Evolutionary conservation across 768 basidiomycete genomes (phyloP).

Genomic region (Mycena latifolia): DNA sequence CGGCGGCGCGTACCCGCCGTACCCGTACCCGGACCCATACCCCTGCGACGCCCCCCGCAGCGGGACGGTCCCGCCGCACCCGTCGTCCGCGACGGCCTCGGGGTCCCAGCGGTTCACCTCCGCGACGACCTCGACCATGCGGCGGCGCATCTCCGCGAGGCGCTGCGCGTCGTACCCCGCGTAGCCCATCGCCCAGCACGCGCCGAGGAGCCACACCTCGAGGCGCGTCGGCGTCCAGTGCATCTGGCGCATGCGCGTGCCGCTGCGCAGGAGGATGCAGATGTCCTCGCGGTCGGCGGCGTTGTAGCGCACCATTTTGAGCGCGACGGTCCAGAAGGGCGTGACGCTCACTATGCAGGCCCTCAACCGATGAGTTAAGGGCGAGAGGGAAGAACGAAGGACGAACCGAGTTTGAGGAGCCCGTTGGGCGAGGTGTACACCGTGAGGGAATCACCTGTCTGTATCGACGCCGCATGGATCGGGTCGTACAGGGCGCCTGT

Average conservation of each 20-base stretch:
- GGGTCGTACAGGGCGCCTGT: constrained; percentile 62
- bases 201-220: constrained; percentile 67
- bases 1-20: constrained; percentile 10
- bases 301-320: constrained; percentile 78
- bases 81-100: constrained; percentile 27
- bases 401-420: constrained; percentile 48
- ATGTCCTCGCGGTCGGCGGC: constrained; percentile 76
- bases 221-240: constrained; percentile 68
- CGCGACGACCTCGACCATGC: constrained; percentile 67
- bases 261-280: constrained; percentile 74
- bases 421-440: constrained; percentile 68
- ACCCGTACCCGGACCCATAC: background rate
- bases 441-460: constrained; percentile 68
- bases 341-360: constrained; percentile 64
- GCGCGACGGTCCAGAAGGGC: constrained; percentile 79
- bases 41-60: constrained; percentile 2
- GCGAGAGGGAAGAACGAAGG: background rate
- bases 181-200: constrained; percentile 78
- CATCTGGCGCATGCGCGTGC: constrained; percentile 61
- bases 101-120: constrained; percentile 39
- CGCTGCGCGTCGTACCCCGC: constrained; percentile 57
- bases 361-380: background rate
- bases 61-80: constrained; percentile 29
- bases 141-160: constrained; percentile 58
- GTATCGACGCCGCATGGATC: constrained; percentile 66